Percentiles rank a stretch among this genome's conserved stretches.
Conservation (phyloP, 352 stramenopile genomes). For the Globisporangium ultimum region DNA sequence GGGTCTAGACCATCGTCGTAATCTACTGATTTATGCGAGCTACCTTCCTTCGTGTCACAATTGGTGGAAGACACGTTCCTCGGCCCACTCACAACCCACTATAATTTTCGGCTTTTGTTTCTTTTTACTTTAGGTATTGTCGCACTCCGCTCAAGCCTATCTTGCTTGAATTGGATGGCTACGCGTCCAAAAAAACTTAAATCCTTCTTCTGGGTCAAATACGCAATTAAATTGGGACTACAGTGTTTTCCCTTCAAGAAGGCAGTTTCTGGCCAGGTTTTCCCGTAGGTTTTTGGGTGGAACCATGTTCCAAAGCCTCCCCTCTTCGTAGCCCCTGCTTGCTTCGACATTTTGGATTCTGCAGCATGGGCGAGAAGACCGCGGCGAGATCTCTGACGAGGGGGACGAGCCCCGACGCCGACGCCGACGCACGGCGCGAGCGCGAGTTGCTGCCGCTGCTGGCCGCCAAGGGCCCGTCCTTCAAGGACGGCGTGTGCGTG, state of each 20-base stretch:
- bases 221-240: not conserved
- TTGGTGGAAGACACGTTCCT: slow-evolving; percentile 3
- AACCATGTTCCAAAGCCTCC: not conserved
- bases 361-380: slow-evolving; percentile 8
- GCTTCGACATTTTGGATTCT: slow-evolving; percentile 11
- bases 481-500: slow-evolving; percentile 53
- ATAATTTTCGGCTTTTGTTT: not conserved
- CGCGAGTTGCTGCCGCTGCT: slow-evolving; percentile 12
- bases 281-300: slow-evolving; percentile 2
- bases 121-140: slow-evolving; percentile 2
- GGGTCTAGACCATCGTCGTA: not conserved
- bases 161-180: not conserved
- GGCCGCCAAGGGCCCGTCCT: slow-evolving; percentile 6
- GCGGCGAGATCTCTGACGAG: not conserved
- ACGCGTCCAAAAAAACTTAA: slow-evolving; percentile 13
- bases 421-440: slow-evolving; percentile 3
- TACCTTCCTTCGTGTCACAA: not conserved
- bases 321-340: not conserved
- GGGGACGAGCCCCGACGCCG: slow-evolving; percentile 3
- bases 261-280: slow-evolving; percentile 1
- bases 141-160: too few relatives aligned
- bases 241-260: not conserved
- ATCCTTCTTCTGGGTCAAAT: not conserved
- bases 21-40: not conserved
- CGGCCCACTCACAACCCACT: not conserved